Evolutionary conservation across 2,329 filamentous ascomycete species (phyloP), one percentile per base, ranked within the genome.

Genomic region (Aspergillus thermomutatus): DNA sequence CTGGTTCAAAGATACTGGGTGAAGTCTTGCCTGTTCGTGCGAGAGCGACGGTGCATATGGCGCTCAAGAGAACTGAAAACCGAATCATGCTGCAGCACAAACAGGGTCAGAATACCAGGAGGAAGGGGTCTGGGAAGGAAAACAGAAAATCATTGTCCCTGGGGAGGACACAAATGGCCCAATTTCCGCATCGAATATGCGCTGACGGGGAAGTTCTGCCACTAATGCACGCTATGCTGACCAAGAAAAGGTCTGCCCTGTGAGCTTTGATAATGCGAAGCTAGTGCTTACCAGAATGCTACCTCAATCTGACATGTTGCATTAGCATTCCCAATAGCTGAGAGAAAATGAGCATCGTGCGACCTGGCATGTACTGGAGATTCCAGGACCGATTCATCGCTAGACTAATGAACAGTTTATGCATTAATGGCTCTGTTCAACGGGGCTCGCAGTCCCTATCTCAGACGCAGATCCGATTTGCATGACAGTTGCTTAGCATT

Each of bases 81-180:
- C 14, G 31, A 5, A 37, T 17, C 31, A 37, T 37, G 31, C 31
- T 14, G 14, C 14, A 37, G 14, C 31, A 17, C 14, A 37, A n/a
- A 37, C 2, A 5, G 1, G 4, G 6, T n/a, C n/a, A n/a, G n/a
- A n/a, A n/a, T 1, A 17, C 5, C 17, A 17, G 0, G 11, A 34
- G 11, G 31, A 3, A 37, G 14, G 14, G 14, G 14, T 1, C 3
- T 37, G 31, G 3, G 31, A 6, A 17, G 5, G 3, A 37, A 37
- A 17, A 6, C 1, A n/a, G n/a, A 37, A 37, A 17, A 17, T 7
- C 0, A 1, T 2, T 17, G 31, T 7, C 5, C 14, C 31, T 37
- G 31, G 11, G 5, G 14, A 7, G 14, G 31, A 7, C 14, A 37
- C 1, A 37, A 17, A 17, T 37, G 31, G 6, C 7, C 31, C 5